These are phyloP conservation scores for Penicillium dipodomyicola DNA, from an alignment of 495 filamentous ascomycete species.

Conservation along the genomic window DNA sequence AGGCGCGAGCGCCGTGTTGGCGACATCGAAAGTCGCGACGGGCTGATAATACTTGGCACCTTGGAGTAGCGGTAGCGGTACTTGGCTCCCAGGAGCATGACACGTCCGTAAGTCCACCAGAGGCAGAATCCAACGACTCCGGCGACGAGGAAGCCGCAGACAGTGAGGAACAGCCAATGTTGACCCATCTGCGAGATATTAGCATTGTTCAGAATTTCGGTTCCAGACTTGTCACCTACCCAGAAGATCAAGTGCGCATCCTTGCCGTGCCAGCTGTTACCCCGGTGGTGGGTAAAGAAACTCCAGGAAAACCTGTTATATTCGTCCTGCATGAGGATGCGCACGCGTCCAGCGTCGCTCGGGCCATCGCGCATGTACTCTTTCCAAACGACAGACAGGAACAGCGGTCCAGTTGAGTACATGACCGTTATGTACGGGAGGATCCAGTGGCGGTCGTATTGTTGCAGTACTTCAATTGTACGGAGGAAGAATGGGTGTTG, in stretches of 20 bases:
- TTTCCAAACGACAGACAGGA: constrained; percentile 82
- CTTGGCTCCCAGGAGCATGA: constrained; percentile 46
- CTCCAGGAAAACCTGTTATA: constrained; percentile 70
- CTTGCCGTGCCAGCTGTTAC: constrained; percentile 73
- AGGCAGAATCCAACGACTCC: constrained; percentile 54
- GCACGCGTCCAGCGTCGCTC: constrained; percentile 44
- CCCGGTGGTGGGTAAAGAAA: constrained; percentile 73
- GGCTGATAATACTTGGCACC: constrained; percentile 30
- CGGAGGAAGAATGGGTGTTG: constrained; percentile 80
- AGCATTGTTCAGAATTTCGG: background rate
- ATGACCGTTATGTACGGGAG: constrained; percentile 88
- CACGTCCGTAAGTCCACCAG: constrained; percentile 55
- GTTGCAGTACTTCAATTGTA: constrained; percentile 65
- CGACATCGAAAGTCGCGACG: constrained; percentile 32
- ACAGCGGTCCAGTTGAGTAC: constrained; percentile 82
- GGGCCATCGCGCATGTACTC: constrained; percentile 57
- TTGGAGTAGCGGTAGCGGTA: constrained; percentile 47
- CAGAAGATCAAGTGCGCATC: constrained; percentile 78
- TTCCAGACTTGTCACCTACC: constrained; percentile 37
- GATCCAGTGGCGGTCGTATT: constrained; percentile 72
- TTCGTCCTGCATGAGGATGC: constrained; percentile 61
- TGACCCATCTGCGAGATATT: constrained; percentile 53
- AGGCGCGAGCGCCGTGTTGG: constrained; percentile 36
- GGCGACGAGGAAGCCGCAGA: constrained; percentile 59
- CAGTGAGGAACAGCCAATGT: constrained; percentile 71